Conservation (phyloP, 306 rosid genomes). For the Trifolium fragiferum region DNA sequence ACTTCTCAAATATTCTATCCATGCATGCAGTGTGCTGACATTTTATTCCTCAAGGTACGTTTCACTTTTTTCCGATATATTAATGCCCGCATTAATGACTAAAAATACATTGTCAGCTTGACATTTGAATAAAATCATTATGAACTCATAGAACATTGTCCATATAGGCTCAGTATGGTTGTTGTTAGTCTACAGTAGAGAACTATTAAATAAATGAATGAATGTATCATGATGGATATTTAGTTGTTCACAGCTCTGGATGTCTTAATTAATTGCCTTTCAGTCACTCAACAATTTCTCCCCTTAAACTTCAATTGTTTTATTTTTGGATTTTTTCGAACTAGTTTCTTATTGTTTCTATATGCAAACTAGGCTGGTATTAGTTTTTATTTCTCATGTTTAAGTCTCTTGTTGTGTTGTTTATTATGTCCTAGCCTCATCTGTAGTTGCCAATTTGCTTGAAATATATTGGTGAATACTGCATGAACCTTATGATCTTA, state of each 20-base stretch:
- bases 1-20: not conserved
- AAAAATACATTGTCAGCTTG: not conserved
- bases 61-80: not conserved
- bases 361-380: too few relatives aligned
- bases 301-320: not conserved
- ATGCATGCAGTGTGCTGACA: not conserved
- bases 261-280: not conserved
- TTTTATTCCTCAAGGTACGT: not conserved
- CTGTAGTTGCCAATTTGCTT: not conserved
- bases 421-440: not conserved
- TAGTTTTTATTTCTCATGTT: too few relatives aligned
- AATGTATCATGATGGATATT: not conserved
- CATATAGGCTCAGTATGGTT: not conserved
- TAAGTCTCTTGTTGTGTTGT: not conserved
- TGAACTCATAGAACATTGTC: not conserved
- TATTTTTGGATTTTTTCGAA: not conserved
- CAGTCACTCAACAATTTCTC: not conserved
- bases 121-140: not conserved
- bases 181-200: not conserved
- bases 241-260: not conserved
- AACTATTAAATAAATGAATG: not conserved
- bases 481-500: not conserved
- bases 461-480: not conserved
- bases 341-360: not conserved
- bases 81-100: not conserved